phyloP scores from a whole-genome alignment of 352 stramenopile species.

The Hyaloperonospora brassicae region DNA sequence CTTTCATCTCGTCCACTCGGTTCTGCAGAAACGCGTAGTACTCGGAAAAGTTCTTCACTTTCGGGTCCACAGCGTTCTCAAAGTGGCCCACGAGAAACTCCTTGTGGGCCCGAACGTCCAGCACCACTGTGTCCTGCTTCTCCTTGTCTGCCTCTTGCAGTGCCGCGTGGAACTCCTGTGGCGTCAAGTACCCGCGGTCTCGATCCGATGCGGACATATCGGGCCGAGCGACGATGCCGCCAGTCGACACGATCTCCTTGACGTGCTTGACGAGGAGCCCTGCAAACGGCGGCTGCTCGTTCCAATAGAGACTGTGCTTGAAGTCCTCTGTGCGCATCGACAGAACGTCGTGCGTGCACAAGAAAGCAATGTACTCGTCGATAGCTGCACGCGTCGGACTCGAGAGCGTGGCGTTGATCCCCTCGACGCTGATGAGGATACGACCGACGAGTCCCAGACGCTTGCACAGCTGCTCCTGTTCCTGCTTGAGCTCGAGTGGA shows the following conservation, averaged over 20 bases:
- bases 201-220: conserved; percentile 50
- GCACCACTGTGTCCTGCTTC: conserved; percentile 42
- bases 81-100: conserved; percentile 71
- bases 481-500: conserved; percentile 31
- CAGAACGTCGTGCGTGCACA: conserved; percentile 44
- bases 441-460: conserved; percentile 52
- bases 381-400: conserved; percentile 33
- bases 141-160: conserved; percentile 36
- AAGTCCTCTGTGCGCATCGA: conserved; percentile 60
- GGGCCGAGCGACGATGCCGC: conserved; percentile 37
- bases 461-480: conserved; percentile 48
- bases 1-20: conserved; percentile 50
- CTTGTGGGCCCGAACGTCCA: conserved; percentile 58
- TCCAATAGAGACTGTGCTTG: conserved; percentile 52
- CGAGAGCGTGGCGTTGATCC: conserved; percentile 77
- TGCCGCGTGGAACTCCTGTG: conserved; percentile 65
- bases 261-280: conserved; percentile 69
- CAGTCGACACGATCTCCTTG: conserved; percentile 71
- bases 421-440: conserved; percentile 73
- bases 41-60: conserved; percentile 72
- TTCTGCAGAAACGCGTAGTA: conserved; percentile 62
- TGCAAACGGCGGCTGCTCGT: conserved; percentile 37
- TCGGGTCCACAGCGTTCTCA: conserved; percentile 47
- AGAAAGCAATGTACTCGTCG: conserved; percentile 57
- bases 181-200: conserved; percentile 62